Conservation (phyloP, 2,329 filamentous ascomycete species). For the Trichoderma sp. region DNA sequence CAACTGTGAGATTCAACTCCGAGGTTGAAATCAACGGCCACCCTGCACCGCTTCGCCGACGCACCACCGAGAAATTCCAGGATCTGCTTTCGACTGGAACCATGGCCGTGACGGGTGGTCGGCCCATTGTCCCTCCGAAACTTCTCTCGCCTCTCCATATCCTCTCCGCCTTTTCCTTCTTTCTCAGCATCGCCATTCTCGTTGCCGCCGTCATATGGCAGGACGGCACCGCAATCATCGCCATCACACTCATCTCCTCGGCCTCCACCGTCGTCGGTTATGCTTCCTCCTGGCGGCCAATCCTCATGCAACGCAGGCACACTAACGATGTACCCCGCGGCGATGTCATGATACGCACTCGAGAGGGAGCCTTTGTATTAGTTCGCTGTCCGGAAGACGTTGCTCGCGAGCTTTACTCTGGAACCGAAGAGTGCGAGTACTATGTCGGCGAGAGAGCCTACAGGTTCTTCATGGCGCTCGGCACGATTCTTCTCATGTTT, state of each 20-base stretch:
- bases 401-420: slow-evolving; percentile 60
- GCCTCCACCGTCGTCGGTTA: slow-evolving; percentile 54
- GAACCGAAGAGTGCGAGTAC: slow-evolving; percentile 59
- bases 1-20: slow-evolving; percentile 11
- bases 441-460: slow-evolving; percentile 46
- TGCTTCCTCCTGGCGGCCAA: slow-evolving; percentile 56
- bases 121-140: slow-evolving; percentile 48
- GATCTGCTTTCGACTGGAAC: slow-evolving; percentile 45
- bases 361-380: slow-evolving; percentile 58
- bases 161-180: slow-evolving; percentile 49
- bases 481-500: slow-evolving; percentile 60
- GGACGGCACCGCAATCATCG: slow-evolving; percentile 37
- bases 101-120: slow-evolving; percentile 35
- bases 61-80: slow-evolving; percentile 40
- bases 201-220: slow-evolving; percentile 39
- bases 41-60: slow-evolving; percentile 22
- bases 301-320: slow-evolving; percentile 50
- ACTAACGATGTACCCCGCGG: slow-evolving; percentile 49
- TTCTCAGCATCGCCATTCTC: slow-evolving; percentile 49
- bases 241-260: slow-evolving; percentile 50
- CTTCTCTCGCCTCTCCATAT: slow-evolving; percentile 53
- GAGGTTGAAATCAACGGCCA: slow-evolving; percentile 17
- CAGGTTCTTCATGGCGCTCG: slow-evolving; percentile 53
- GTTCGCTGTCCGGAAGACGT: slow-evolving; percentile 58
- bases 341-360: slow-evolving; percentile 60